Evolutionary conservation across 1,284 basidiomycete species (phyloP).

Genomic region (Irpex lacteus): DNA sequence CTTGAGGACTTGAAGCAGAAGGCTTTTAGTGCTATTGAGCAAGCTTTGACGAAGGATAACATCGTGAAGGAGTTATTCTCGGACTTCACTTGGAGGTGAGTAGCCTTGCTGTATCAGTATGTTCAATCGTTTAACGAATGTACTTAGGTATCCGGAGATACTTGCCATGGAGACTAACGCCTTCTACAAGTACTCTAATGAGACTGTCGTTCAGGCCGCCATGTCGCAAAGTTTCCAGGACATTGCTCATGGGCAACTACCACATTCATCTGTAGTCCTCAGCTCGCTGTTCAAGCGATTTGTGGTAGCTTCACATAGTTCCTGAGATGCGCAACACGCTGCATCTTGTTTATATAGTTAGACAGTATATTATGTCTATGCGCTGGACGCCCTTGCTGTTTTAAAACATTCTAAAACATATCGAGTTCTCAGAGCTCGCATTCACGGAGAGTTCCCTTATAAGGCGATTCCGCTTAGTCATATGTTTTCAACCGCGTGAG

Average conservation of each 20-base stretch:
- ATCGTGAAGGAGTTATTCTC: constrained; percentile 20
- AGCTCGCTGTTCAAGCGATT: constrained; percentile 13
- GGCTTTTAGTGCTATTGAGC: constrained; percentile 8
- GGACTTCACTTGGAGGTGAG: constrained; percentile 18
- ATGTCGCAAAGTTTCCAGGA: constrained; percentile 11
- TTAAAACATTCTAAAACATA: neutral
- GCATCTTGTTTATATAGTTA: neutral
- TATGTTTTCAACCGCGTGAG: constrained; percentile 48
- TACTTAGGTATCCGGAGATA: constrained; percentile 16
- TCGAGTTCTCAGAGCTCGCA: neutral
- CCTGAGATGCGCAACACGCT: neutral
- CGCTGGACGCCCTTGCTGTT: too few species aligned
- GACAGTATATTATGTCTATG: too few species aligned
- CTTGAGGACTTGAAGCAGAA: constrained; percentile 8
- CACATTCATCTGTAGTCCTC: constrained; percentile 13
- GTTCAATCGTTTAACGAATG: neutral
- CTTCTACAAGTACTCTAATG: constrained; percentile 11
- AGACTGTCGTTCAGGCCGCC: constrained; percentile 9
- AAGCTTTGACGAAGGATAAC: constrained; percentile 13
- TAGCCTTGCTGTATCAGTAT: neutral
- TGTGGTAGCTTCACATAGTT: neutral
- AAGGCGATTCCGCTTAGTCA: constrained; percentile 19
- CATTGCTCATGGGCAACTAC: constrained; percentile 14
- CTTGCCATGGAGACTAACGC: constrained; percentile 15
- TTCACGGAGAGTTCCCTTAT: constrained; percentile 4